Percentiles rank a stretch among this genome's conserved stretches.
These are phyloP conservation scores for Solidago caesia DNA, from an alignment of 129 eudicot genomes.

Conservation along the genomic window DNA sequence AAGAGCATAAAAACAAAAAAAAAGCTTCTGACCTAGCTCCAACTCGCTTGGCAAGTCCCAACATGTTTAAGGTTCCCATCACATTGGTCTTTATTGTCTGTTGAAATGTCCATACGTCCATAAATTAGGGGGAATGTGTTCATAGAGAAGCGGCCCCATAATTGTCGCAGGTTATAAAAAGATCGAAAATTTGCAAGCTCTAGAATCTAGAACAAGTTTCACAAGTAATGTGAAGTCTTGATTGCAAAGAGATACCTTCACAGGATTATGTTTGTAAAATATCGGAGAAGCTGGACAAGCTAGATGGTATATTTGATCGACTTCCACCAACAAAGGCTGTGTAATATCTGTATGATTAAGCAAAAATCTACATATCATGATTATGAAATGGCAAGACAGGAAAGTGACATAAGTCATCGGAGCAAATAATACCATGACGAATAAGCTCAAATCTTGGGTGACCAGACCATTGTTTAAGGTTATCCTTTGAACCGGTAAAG, in stretches of 20 bases:
- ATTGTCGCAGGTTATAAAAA: not conserved
- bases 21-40: slow-evolving; percentile 66
- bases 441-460: slow-evolving; percentile 94
- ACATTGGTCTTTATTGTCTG: slow-evolving; percentile 94
- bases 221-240: slow-evolving; percentile 5
- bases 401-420: not conserved
- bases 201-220: not conserved
- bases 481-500: slow-evolving; percentile 89
- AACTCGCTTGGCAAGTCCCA: slow-evolving; percentile 89
- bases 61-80: slow-evolving; percentile 84
- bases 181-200: no score
- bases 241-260: slow-evolving; percentile 50
- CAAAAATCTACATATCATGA: not conserved
- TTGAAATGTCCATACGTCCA: not conserved
- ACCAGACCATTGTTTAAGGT: slow-evolving; percentile 77
- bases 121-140: slow-evolving; percentile 5
- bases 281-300: slow-evolving; percentile 89
- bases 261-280: slow-evolving; percentile 73
- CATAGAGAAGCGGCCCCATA: not conserved
- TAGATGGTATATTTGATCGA: slow-evolving; percentile 83
- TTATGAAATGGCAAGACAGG: not conserved
- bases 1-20: not conserved
- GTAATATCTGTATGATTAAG: slow-evolving; percentile 57
- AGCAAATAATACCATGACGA: slow-evolving; percentile 70
- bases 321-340: slow-evolving; percentile 66